Evolutionary conservation across 352 stramenopile species (phyloP), one percentile per base, ranked within the genome.

Genomic region (Phytophthora syringae): DNA sequence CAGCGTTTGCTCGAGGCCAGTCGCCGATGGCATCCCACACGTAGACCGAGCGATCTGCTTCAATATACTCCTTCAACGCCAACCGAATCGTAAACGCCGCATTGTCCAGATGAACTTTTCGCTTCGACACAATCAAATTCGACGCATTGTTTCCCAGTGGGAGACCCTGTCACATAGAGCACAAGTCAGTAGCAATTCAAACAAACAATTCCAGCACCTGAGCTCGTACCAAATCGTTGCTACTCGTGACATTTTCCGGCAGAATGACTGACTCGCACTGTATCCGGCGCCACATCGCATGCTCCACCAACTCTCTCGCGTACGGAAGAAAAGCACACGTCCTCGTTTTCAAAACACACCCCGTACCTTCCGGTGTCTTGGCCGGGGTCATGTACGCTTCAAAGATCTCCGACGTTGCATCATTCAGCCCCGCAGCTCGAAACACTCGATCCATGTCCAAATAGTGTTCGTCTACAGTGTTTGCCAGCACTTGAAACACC

Each of bases 401-500:
- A 34, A 67, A 71, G 16, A 67, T 58, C 40, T 71, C 63, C 3
- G 50, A 53, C 7, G 57, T 66, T 5, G 49, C 42, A 7, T 66
- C 28, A 2, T 24, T 27, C 13, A 71, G 42, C 5, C 56, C 63
- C 15, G 63, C 56, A 10, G 40, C 56, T 11, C 27, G 15, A 36
- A 71, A 39, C 3, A 71, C 36, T 0, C 57, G 49, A 36, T 58
- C 57, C 48, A 57, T 49, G 13, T 62, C 56, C 15, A 54, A 5
- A 43, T 71, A 71, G 13, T 64, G 49, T 3, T 32, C 22, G 15
- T 71, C 63, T 20, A 71, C 56, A 4, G 63, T 52, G 25, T 42
- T 58, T 15, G 56, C 55, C n/a, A 71, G n/a, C 4, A 52, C 42
- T 40, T 67, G 63, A 21, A 58, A 71, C n/a, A 71, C 56, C 11